Evolutionary conservation across 2,329 filamentous ascomycete genomes (phyloP).

Genomic region (Penicillium sclerotiorum): DNA sequence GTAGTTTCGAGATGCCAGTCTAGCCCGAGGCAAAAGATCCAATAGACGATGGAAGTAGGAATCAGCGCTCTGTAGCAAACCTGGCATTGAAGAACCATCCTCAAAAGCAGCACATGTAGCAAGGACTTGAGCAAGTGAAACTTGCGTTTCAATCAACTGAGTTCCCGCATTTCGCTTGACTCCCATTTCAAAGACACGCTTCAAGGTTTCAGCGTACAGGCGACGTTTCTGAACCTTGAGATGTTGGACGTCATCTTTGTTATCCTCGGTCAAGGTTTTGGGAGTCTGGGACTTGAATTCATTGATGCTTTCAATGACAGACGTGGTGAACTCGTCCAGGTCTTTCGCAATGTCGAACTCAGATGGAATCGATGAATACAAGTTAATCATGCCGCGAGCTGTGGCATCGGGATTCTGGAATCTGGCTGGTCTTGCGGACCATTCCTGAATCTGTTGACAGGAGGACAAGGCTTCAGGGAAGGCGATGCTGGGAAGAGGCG

Average conservation of each 20-base stretch:
- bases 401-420: conserved; percentile 72
- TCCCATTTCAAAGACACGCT: conserved; percentile 83
- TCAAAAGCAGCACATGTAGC: conserved; percentile 54
- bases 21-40: conserved; percentile 69
- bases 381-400: conserved; percentile 70
- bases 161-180: conserved; percentile 79
- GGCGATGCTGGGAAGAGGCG: conserved; percentile 20
- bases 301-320: conserved; percentile 67
- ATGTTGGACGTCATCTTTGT: conserved; percentile 80
- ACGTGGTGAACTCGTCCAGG: conserved; percentile 69
- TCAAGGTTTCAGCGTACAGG: conserved; percentile 85
- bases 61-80: conserved; percentile 54
- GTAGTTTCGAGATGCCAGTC: conserved; percentile 70
- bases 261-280: conserved; percentile 77
- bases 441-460: conserved; percentile 34
- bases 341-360: conserved; percentile 60
- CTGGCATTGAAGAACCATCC: conserved; percentile 22
- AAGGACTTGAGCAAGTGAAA: conserved; percentile 70
- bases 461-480: conserved; percentile 35
- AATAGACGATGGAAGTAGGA: conserved; percentile 79
- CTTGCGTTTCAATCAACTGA: conserved; percentile 72
- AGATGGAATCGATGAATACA: conserved; percentile 57
- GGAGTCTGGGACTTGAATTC: conserved; percentile 85
- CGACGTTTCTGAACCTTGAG: conserved; percentile 89
- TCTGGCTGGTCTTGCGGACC: conserved; percentile 59